A percentile compares a stretch with the other conserved stretches of the same genome.
Evolutionary conservation across 2,329 filamentous ascomycete species (phyloP).

Genomic region (Curvularia verruculosa): DNA sequence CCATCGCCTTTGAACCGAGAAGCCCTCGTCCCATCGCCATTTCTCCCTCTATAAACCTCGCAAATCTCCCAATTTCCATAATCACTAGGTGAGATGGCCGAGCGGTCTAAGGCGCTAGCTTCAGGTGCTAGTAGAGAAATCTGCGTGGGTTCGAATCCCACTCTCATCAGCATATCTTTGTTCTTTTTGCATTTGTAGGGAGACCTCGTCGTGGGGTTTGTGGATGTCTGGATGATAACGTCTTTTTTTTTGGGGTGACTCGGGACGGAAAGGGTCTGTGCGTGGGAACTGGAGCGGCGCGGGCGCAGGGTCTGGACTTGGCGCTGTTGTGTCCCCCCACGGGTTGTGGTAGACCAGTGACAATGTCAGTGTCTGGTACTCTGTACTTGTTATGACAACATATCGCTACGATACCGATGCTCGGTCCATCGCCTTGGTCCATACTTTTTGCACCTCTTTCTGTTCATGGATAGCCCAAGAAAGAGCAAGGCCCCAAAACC

Average conservation of each 20-base stretch:
- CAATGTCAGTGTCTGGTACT: neutral
- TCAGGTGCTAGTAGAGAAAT: constrained; percentile 50
- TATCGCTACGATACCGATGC: neutral
- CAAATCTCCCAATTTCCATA: neutral
- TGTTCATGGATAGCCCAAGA: neutral
- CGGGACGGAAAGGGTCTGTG: neutral
- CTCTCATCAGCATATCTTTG: constrained; percentile 46
- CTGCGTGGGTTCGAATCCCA: constrained; percentile 51
- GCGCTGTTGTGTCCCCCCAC: neutral
- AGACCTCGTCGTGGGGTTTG: neutral
- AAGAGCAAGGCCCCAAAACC: constrained; percentile 1
- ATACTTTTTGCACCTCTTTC: neutral
- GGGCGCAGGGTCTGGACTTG: constrained; percentile 5
- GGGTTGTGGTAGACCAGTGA: neutral
- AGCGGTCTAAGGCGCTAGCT: constrained; percentile 49
- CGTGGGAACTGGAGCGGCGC: constrained; percentile 4
- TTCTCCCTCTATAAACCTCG: neutral
- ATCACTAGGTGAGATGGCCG: constrained; percentile 35
- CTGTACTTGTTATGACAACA: neutral
- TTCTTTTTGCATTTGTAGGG: constrained; percentile 25
- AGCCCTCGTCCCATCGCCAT: neutral
- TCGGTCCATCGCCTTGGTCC: neutral
- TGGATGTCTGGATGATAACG: constrained; percentile 1
- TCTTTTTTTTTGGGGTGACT: constrained; percentile 2
- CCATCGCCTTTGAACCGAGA: neutral